Percentiles rank a stretch among this genome's conserved stretches.
Evolutionary conservation across 2,329 filamentous ascomycete species (phyloP).

Genomic region (Hirsutella rhossiliensis): DNA sequence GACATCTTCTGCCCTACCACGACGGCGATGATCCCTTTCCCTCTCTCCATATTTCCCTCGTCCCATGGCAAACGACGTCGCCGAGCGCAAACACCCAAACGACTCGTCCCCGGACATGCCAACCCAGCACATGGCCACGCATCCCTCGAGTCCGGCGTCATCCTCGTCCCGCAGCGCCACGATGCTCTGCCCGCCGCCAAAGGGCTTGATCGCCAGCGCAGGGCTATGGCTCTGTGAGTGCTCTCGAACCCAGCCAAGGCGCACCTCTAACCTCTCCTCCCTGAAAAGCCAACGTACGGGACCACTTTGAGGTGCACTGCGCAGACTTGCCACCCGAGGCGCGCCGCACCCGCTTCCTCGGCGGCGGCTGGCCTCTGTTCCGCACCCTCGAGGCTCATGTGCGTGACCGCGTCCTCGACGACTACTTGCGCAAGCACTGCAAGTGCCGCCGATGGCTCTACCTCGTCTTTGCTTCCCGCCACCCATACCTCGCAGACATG

Average conservation of each 20-base stretch:
- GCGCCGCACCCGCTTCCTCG: not conserved
- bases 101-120: too few species aligned
- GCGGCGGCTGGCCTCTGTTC: conserved; percentile 4
- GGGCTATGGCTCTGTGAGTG: not conserved
- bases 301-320: not conserved
- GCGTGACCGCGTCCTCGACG: conserved; percentile 6
- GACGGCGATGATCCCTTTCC: too few species aligned
- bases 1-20: too few species aligned
- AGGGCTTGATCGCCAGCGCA: not conserved
- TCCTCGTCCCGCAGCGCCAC: too few species aligned
- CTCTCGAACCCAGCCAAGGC: not conserved
- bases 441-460: conserved; percentile 4
- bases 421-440: conserved; percentile 8
- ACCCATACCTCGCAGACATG: conserved; percentile 5
- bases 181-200: too few species aligned
- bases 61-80: too few species aligned
- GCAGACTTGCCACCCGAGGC: not conserved
- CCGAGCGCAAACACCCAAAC: too few species aligned
- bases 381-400: conserved; percentile 1
- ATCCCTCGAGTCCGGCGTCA: too few species aligned
- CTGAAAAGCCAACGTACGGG: not conserved
- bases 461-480: conserved; percentile 10
- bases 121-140: too few species aligned
- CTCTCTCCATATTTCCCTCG: too few species aligned
- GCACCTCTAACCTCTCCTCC: not conserved